Percentiles rank a stretch among this genome's conserved stretches.
phyloP scores from a whole-genome alignment of 345 rosid genomes.

The Populus euphratica region DNA sequence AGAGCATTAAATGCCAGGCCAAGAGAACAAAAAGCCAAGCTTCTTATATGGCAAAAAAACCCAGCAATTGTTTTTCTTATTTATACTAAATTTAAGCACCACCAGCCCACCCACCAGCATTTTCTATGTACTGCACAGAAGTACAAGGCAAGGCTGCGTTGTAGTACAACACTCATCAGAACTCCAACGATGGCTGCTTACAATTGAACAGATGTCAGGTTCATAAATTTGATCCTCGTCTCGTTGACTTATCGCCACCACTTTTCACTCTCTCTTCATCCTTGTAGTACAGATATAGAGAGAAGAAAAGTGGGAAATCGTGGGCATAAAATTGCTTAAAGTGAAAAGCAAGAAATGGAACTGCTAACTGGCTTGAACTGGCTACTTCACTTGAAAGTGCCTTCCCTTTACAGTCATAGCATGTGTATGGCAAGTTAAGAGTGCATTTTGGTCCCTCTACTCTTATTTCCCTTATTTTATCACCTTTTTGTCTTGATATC shows the following conservation, averaged over 20 bases:
- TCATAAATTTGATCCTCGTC: constrained; percentile 2
- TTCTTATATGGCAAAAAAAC: not conserved
- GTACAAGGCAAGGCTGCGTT: constrained; percentile 19
- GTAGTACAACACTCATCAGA: constrained; percentile 33
- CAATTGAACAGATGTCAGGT: constrained; percentile 12
- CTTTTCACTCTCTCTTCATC: not conserved
- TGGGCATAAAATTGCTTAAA: not conserved
- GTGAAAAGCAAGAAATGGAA: not conserved
- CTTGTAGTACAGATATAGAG: no score
- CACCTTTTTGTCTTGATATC: not conserved
- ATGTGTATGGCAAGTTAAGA: not conserved
- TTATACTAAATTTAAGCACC: not conserved
- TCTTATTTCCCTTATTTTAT: not conserved
- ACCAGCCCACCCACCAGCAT: constrained; percentile 4
- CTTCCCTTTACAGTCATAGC: not conserved
- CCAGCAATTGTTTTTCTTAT: not conserved
- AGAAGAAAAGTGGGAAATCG: not conserved
- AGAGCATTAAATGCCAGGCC: not conserved
- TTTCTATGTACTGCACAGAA: constrained; percentile 29
- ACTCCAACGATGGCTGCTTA: not conserved
- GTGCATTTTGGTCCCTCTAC: not conserved
- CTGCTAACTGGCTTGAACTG: not conserved
- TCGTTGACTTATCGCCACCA: not conserved
- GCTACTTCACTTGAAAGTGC: constrained; percentile 7
- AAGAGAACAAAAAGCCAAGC: not conserved